Evolutionary conservation across 345 rosid genomes (phyloP).

Genomic region (Bruguiera sexangula): DNA sequence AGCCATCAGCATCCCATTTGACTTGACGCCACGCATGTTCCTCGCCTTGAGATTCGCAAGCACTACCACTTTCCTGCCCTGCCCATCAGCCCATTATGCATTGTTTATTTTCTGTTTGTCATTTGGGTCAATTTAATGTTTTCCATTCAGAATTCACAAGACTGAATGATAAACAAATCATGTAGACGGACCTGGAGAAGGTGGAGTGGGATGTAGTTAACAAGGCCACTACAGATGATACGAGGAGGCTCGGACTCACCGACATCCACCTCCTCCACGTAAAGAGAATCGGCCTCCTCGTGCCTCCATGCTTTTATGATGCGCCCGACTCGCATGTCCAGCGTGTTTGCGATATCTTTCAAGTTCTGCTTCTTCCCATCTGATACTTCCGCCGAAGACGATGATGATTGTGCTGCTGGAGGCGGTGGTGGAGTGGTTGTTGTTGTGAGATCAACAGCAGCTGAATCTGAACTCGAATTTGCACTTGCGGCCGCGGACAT

Average conservation of each 20-base stretch:
- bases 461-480: background rate
- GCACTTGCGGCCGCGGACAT: too few relatives aligned
- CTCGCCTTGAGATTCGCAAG: conserved; percentile 85
- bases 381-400: conserved; percentile 2
- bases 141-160: too few relatives aligned
- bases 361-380: conserved; percentile 22
- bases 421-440: background rate
- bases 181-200: conserved; percentile 54
- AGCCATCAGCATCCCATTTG: conserved; percentile 83
- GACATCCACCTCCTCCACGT: conserved; percentile 85
- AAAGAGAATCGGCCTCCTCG: conserved; percentile 89
- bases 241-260: conserved; percentile 80
- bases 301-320: conserved; percentile 88
- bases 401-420: background rate
- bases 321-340: conserved; percentile 81
- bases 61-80: conserved; percentile 74
- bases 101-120: background rate
- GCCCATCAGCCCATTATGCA: conserved; percentile 4
- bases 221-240: conserved; percentile 91
- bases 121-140: too few relatives aligned
- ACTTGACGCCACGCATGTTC: conserved; percentile 94
- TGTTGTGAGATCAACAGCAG: conserved; percentile 8
- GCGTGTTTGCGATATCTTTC: conserved; percentile 58
- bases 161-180: too few relatives aligned
- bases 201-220: conserved; percentile 61